Base-by-base conservation (phyloP, 768 basidiomycete species). In the Gautieria morchelliformis region DNA sequence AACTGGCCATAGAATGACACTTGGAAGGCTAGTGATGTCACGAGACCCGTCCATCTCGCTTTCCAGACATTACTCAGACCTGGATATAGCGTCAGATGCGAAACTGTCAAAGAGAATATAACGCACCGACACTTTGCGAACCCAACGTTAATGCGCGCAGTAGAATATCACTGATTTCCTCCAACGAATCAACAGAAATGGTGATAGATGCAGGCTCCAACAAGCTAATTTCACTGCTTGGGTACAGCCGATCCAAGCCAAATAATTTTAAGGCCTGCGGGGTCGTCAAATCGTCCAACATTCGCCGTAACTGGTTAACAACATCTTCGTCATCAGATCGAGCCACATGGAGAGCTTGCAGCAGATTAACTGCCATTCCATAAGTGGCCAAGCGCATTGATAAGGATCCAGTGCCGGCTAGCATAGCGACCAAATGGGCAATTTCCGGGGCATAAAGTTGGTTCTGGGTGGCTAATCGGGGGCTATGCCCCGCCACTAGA, bases 21-120 rank as follows among this genome's bases (percentile, higher is more conserved):
- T 64, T 95, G 93, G 73, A 95, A 95, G 22, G 93, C 90, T 0
- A 87, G 88, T 1, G 89, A 82, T 1, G 89, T 87, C 12, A 92
- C 81, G 57, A 95, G 68, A 46, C 89, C 83, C 86, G 92, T 92
- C 92, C 93, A 95, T 39, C 93, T 78, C 27, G 93, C 91, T 59
- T 86, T 80, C 93, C 93, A 96, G 3, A 87, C 80, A 65, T 96
- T 96, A 30, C 87, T 71, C 3, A 90, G 68, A 12, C 84, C 89
- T 89, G 55, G 49, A 44, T 33, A 67, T 35, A 67, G 51, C 39
- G 46, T 40, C 27, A 51, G 11, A 49, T 40, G 3, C 5, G 6
- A 19, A 6, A 48, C 17, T 33, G 50, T 15, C 32, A 30, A 47
- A 8, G 27, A 10, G 22, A 48, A 32, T 2, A 20, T 49, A 8